Conservation (phyloP, 257 asterid genomes). For the Verbena officinalis region DNA sequence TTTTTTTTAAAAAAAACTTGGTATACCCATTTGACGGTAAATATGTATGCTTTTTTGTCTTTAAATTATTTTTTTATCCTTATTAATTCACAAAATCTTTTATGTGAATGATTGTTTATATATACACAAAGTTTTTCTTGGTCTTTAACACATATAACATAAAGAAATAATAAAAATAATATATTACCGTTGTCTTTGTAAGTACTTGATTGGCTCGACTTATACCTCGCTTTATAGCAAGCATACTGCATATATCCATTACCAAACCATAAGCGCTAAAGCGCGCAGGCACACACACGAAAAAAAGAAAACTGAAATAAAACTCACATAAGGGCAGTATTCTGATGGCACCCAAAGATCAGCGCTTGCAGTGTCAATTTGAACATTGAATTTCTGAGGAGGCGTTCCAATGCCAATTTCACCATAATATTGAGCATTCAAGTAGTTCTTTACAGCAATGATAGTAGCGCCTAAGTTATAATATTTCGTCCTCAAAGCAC, state of each 20-base stretch:
- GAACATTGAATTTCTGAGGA: constrained; percentile 81
- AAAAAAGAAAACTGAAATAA: not conserved
- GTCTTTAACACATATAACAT: too few species aligned
- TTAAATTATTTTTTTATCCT: too few species aligned
- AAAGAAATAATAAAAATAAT: too few species aligned
- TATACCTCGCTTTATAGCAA: constrained; percentile 73
- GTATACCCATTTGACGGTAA: too few species aligned
- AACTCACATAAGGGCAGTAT: constrained; percentile 82
- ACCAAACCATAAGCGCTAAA: constrained; percentile 18
- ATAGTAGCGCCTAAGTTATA: constrained; percentile 49
- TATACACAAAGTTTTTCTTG: too few species aligned
- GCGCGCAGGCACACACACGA: not conserved
- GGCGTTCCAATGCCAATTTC: constrained; percentile 88
- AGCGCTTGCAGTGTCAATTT: constrained; percentile 89
- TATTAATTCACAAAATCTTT: too few species aligned
- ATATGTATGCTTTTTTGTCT: too few species aligned
- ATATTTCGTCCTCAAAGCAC: constrained; percentile 34
- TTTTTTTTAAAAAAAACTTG: too few species aligned
- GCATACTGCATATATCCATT: constrained; percentile 64
- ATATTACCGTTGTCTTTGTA: constrained; percentile 66
- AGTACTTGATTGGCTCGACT: constrained; percentile 65
- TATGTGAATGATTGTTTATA: too few species aligned
- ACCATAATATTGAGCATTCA: constrained; percentile 91
- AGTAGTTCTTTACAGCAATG: constrained; percentile 65
- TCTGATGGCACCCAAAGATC: constrained; percentile 91